These are phyloP conservation scores for Pseudocercospora crystallina DNA, from an alignment of 2,329 filamentous ascomycete species.

Conservation along the genomic window DNA sequence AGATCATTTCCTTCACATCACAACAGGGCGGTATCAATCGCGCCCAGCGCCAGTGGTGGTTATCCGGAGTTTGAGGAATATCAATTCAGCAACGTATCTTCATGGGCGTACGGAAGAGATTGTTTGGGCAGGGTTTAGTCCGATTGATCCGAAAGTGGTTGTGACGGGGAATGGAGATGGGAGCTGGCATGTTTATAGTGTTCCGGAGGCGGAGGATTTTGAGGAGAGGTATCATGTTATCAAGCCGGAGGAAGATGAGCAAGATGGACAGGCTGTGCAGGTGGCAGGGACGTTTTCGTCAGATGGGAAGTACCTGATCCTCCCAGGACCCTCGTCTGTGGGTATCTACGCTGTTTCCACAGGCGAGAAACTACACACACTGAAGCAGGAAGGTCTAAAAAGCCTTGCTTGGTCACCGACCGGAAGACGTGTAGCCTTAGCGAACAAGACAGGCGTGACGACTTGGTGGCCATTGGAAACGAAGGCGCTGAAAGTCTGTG, in stretches of 20 bases:
- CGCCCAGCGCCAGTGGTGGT: conserved; percentile 17
- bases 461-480: conserved; percentile 6
- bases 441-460: neutral
- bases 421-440: conserved; percentile 3
- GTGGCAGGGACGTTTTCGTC: conserved; percentile 13
- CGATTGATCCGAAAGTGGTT: conserved; percentile 16
- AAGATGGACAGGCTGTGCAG: neutral
- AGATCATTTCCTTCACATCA: conserved; percentile 10
- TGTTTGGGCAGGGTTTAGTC: conserved; percentile 22
- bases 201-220: conserved; percentile 6
- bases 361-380: neutral
- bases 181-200: conserved; percentile 20
- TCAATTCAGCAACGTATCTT: conserved; percentile 3
- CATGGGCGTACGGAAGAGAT: conserved; percentile 22
- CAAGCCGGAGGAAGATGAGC: conserved; percentile 10
- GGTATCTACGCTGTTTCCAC: conserved; percentile 6
- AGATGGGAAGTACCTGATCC: conserved; percentile 17
- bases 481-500: neutral
- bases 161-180: conserved; percentile 23
- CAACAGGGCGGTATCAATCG: conserved; percentile 8
- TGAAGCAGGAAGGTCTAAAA: neutral
- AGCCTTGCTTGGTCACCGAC: conserved; percentile 7
- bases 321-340: conserved; percentile 9
- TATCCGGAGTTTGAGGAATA: conserved; percentile 6
- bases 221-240: conserved; percentile 3